Evolutionary conservation across 1,139 yeast species (phyloP), one percentile per base, ranked within the genome.

Genomic region (Debaryomyces sp.): DNA sequence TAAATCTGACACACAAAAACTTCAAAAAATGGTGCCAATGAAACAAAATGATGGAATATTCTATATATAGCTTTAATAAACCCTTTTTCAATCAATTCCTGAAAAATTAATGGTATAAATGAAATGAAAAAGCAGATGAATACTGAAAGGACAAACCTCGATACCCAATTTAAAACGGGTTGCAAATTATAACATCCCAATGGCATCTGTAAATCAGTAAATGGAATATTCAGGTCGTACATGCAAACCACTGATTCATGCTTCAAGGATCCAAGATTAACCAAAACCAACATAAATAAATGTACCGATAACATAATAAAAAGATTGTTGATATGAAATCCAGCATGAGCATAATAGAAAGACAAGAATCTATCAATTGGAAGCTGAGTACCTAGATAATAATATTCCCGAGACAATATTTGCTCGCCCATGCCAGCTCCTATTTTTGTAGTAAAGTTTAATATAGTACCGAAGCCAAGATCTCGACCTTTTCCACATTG

Each of bases 361-460:
- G 83, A 78, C 32, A 80, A 63, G 56, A 80, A 77, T 46, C 84
- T 59, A 55, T 80, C 83, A 39, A 79, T 60, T 1, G 82, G 82
- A 24, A 80, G 59, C 41, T 72, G 78, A 1, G 80, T 66, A 5
- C 83, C 78, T 35, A 80, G 58, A 49, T 77, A 77, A 54, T 73
- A 80, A 55, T 78, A 80, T 52, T 80, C 84, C 48, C 84, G 62
- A 0, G 83, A 78, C 9, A 80, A 66, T 68, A 78, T 74, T 54
- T 80, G 84, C 55, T 80, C 84, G 4, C 83, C 82, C 84, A 80
- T 80, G 4, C 84, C 84, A 8, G 84, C 80, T 1, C 84, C 84
- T 52, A 80, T 79, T 50, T 80, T 80, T 9, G 82, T 77, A 6
- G 82, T 78, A 58, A 80, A 80, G 53, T 78, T 80, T 52, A 78